Conservation (phyloP, 2,329 filamentous ascomycete genomes). For the Fusarium penzigii region DNA sequence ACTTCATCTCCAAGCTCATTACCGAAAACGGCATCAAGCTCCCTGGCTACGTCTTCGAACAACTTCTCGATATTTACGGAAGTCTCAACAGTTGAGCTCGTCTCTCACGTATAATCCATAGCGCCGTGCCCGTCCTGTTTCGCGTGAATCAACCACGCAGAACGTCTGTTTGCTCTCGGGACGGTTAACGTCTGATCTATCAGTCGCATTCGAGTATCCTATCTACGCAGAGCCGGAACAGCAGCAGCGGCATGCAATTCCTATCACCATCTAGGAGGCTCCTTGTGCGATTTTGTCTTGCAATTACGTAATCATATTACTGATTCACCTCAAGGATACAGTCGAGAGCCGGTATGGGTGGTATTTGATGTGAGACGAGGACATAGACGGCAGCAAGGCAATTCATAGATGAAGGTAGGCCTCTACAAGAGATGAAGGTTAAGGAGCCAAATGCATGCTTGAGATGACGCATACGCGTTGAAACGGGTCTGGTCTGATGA, state of each 20-base stretch:
- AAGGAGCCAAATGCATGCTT: no score
- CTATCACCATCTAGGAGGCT: neutral
- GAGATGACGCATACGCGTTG: no score
- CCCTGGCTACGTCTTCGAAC: constrained; percentile 69
- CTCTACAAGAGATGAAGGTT: no score
- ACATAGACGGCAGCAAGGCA: neutral
- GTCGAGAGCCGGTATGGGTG: neutral
- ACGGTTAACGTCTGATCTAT: neutral
- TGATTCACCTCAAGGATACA: no score
- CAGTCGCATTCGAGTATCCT: neutral
- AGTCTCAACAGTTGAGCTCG: constrained; percentile 39
- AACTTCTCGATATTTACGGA: constrained; percentile 65
- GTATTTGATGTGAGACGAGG: neutral
- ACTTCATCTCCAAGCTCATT: constrained; percentile 70
- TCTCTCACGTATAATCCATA: neutral
- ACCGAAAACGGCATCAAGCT: constrained; percentile 74
- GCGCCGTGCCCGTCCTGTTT: constrained; percentile 13
- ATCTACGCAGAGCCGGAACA: neutral
- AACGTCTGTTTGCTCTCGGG: neutral
- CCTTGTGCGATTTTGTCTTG: neutral
- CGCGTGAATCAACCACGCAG: neutral
- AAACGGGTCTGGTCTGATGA: neutral
- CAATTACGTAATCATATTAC: no score
- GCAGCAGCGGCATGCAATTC: neutral
- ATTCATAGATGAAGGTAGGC: neutral